A percentile compares a stretch with the other conserved stretches of the same genome.
Conservation (phyloP, 179 eudicot species). For the Patellifolia procumbens region DNA sequence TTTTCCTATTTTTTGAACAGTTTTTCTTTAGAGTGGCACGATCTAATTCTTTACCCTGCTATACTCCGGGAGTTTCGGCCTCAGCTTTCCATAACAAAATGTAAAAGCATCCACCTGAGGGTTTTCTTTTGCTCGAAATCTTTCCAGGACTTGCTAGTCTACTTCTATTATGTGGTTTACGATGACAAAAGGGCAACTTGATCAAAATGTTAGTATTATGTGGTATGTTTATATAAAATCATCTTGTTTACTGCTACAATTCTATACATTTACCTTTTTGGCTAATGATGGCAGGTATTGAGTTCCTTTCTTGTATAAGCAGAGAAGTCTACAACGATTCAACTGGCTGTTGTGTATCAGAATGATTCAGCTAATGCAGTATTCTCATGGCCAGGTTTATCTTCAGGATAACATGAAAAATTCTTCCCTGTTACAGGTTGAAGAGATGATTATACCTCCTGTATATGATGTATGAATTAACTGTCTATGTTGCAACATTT, state of each 20-base stretch:
- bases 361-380: background rate
- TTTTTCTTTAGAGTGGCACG: background rate
- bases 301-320: background rate
- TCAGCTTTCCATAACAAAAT: background rate
- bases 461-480: background rate
- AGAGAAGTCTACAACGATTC: background rate
- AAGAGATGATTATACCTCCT: background rate
- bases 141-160: background rate
- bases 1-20: background rate
- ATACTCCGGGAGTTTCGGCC: background rate
- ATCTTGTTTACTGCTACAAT: slow-evolving; percentile 8
- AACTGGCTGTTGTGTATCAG: slow-evolving; percentile 1
- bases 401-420: background rate
- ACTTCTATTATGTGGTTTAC: background rate
- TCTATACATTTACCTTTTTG: background rate
- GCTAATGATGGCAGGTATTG: slow-evolving; percentile 6
- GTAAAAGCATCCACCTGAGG: background rate
- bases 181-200: background rate
- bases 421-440: background rate
- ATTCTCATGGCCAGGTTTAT: background rate
- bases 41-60: background rate
- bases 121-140: background rate
- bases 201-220: background rate
- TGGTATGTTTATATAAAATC: background rate
- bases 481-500: background rate